Conservation (phyloP, 352 stramenopile genomes). For the Blastocystis sp. region DNA sequence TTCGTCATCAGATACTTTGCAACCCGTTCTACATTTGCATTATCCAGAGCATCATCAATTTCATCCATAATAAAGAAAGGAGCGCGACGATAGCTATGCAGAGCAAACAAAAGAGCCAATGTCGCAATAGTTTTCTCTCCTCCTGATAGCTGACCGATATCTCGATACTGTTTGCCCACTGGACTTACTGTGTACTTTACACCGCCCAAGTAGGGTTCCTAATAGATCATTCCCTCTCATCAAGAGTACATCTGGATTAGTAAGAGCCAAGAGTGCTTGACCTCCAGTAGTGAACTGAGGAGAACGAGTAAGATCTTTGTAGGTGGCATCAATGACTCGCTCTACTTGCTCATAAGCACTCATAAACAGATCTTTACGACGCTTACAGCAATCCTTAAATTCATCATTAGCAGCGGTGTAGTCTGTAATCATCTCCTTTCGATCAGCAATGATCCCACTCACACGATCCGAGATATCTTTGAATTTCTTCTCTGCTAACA, state of each 20-base stretch:
- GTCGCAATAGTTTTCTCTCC: conserved; percentile 97
- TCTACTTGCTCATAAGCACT: conserved; percentile 90
- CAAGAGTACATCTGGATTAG: conserved; percentile 92
- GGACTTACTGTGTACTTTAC: conserved; percentile 99
- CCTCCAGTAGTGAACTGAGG: conserved; percentile 72
- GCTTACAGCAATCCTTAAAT: conserved; percentile 69
- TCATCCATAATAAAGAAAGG: conserved; percentile 99
- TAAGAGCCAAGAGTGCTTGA: conserved; percentile 80
- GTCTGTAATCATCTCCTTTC: conserved; percentile 13
- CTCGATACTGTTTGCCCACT: conserved; percentile 95
- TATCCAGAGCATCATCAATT: conserved; percentile 97
- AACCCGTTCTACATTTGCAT: conserved; percentile 98
- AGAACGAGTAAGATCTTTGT: conserved; percentile 81
- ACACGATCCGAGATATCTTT: conserved; percentile 65
- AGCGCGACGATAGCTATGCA: conserved; percentile 84
- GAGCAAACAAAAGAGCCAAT: conserved; percentile 96
- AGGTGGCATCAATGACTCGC: conserved; percentile 87
- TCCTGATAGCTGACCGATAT: conserved; percentile 95
- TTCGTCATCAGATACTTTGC: conserved; percentile 89
- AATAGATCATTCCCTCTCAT: conserved; percentile 80
- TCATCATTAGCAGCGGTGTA: conserved; percentile 49
- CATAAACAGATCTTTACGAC: conserved; percentile 75
- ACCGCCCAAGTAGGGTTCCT: conserved; percentile 91
- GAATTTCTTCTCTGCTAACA: conserved; percentile 79
- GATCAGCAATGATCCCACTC: conserved; percentile 28